Base-by-base conservation (phyloP, 257 asterid species). In the Nicotiana otophora region DNA sequence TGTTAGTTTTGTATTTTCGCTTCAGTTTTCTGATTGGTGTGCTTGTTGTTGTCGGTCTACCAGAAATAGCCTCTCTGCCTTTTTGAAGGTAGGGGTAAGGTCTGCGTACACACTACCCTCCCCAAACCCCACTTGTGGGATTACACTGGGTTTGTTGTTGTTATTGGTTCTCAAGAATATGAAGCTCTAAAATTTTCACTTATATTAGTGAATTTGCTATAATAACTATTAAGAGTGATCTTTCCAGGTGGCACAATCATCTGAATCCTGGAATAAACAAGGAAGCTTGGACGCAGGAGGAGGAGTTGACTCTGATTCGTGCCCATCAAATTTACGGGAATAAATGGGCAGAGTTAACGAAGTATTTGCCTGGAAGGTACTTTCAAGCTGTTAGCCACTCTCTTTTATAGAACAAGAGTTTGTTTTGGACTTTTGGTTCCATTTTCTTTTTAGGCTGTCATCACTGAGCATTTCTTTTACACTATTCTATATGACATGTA, bases 271-370 rank as follows among this genome's bases (percentile, higher is more conserved):
- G 78, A 85, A 95, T 95, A 81, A 95, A 95, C 78, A 95, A 93
- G 86, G 95, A 95, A 87, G 96, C 98, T 78, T 95, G 98, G 98
- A 95, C 97, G 55, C 97, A 90, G 88, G 98, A 95, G 76, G 98
- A 95, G 90, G 97, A 95, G 86, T 85, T 95, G 88, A 91, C 97
- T 83, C 85, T 95, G 79, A 89, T 95, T 84, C 95, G 86, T 83
- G 98, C 97, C 80, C 98, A 95, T 85, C 96, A 90, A 82, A 88
- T 89, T 81, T 89, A 90, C 69, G 99, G 99, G 85, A 96, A 96
- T 93, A 96, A 96, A 88, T 96, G 99, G 99, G 99, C 99, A 1
- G 98, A 93, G 92, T 87, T 95, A 84, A 92, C 97, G 0, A 93
- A 95, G 85, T 89, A 89, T 85, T 91, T 95, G 88, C 97, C 98